Conservation (phyloP, 78 protist genomes). For the Cavenderia fasciculata region DNA sequence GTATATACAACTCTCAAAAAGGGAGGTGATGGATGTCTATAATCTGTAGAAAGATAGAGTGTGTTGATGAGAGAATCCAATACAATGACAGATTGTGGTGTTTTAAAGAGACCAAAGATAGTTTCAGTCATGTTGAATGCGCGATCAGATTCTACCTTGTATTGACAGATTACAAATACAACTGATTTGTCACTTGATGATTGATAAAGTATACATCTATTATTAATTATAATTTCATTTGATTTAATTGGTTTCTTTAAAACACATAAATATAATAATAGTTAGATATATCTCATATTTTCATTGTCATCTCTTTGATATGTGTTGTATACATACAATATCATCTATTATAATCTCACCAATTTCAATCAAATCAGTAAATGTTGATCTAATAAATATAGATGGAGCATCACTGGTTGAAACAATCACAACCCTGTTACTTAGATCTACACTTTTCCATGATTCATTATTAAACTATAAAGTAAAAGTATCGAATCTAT, state of each 20-base stretch:
- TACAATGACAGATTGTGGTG: constrained; percentile 4
- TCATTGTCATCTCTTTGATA: too few relatives aligned
- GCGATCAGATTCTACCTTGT: constrained; percentile 31
- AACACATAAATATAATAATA: background rate
- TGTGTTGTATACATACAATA: constrained; percentile 30
- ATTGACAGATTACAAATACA: constrained; percentile 17
- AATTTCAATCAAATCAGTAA: constrained; percentile 18
- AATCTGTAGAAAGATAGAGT: constrained; percentile 5
- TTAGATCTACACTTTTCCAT: background rate
- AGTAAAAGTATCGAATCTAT: background rate
- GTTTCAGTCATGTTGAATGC: constrained; percentile 7
- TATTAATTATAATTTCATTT: constrained; percentile 23
- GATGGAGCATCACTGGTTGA: constrained; percentile 49
- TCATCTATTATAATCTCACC: constrained; percentile 36
- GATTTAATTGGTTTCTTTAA: background rate
- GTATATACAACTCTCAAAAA: constrained; percentile 31
- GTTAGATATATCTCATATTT: too few relatives aligned
- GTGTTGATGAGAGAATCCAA: constrained; percentile 37
- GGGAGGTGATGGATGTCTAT: constrained; percentile 54
- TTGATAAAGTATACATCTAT: constrained; percentile 37
- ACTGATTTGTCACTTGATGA: background rate
- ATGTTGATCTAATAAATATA: constrained; percentile 7
- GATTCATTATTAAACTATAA: background rate
- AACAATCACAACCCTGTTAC: background rate
- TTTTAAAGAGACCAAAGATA: background rate